Evolutionary conservation across 78 protist genomes (phyloP).

Genomic region (Dictyostelium citrinum): DNA sequence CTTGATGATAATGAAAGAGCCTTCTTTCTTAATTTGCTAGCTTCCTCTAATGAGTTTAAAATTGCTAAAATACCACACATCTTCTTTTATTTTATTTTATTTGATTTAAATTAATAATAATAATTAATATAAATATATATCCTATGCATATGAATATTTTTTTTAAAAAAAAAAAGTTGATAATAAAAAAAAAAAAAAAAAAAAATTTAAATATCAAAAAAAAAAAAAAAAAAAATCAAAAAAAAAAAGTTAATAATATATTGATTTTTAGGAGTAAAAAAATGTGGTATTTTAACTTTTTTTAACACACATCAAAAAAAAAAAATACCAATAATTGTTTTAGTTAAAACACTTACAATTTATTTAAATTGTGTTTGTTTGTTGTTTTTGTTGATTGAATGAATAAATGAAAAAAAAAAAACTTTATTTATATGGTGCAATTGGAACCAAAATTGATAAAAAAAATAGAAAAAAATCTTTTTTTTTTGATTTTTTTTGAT

Average conservation of each 20-base stretch:
- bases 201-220: neutral
- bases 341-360: neutral
- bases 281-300: neutral
- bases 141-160: neutral
- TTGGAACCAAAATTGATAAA: neutral
- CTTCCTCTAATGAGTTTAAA: constrained; percentile 53
- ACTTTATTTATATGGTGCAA: neutral
- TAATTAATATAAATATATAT: neutral
- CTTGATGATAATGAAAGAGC: constrained; percentile 73
- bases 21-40: constrained; percentile 36
- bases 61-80: constrained; percentile 89
- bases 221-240: neutral
- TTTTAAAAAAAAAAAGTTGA: no score
- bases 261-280: neutral
- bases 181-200: neutral
- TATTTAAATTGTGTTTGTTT: no score
- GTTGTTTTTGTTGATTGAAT: neutral
- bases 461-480: neutral
- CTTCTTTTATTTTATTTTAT: neutral
- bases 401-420: neutral
- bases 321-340: neutral
- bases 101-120: neutral
- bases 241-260: neutral
- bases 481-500: neutral
- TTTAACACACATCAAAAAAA: neutral